Base-by-base conservation (phyloP, 257 asterid genomes). In the Handroanthus guayacan region DNA sequence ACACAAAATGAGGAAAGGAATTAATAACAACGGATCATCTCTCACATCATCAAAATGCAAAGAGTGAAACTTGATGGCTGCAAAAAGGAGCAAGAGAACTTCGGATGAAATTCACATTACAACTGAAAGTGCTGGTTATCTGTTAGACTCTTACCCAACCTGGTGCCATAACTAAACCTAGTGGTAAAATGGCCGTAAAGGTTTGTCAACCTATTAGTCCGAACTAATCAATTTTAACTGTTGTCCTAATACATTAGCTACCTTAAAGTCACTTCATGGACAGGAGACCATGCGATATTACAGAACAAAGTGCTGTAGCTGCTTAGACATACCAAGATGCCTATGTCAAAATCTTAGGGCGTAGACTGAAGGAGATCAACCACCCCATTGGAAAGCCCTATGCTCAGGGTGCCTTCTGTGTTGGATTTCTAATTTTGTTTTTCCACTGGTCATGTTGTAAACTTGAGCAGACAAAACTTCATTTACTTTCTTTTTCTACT, bases 1-100 rank as follows among this genome's bases (percentile, higher is more conserved):
- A 45, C 65, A 43, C 74, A 25, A 54, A 75, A 43, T 13, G 56
- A 31, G 52, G 43, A 64, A 65, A 64, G 38, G 74, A 52, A 51
- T 17, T 51, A 38, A 43, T 55, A 44, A 55, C n/a, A 31, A 48
- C 2, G 72, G 63, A 16, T 65, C 25, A 5, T 43, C 5, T 44
- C 36, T 62, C 47, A 45, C 10, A 14, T 13, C 8, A 52, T 62
- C 37, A 16, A 37, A 10, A 10, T 63, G 12, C 31, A 36, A 12
- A 38, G 37, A 38, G 51, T 39, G 31, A 6, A 34, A 14, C n/a
- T 38, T n/a, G 6, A n/a, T 34, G 48, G 57, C 50, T 37, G 47
- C 57, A 62, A 47, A 61, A 52, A 45, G 75, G 7, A 3, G 3
- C n/a, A 50, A 38, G 43, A 57, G 56, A 31, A 62, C 44, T 41